phyloP scores from a whole-genome alignment of 2,329 filamentous ascomycete species.

The Venturia nashicola region DNA sequence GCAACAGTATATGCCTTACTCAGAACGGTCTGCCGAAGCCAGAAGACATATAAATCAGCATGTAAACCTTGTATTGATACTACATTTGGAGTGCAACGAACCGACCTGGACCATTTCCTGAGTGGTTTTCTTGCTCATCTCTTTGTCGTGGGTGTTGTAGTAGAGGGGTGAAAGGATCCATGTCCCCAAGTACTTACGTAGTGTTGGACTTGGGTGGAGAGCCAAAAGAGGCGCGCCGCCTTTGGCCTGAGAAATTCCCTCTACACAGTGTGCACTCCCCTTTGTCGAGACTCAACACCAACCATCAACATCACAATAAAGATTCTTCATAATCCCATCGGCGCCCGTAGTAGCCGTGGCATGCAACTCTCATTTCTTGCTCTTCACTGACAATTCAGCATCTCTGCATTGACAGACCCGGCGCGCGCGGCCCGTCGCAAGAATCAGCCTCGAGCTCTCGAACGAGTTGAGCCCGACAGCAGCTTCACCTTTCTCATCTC shows the following conservation, averaged over 20 bases:
- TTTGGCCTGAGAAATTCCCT: background rate
- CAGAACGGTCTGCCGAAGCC: slow-evolving; percentile 9
- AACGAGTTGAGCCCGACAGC: slow-evolving; percentile 6
- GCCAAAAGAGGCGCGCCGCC: background rate
- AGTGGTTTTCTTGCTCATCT: slow-evolving; percentile 28
- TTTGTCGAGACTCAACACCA: slow-evolving; percentile 6
- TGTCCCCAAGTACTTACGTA: background rate
- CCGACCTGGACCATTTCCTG: slow-evolving; percentile 99
- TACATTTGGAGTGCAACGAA: slow-evolving; percentile 42
- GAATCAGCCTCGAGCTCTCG: background rate
- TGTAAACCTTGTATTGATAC: background rate
- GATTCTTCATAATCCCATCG: background rate
- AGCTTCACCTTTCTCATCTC: slow-evolving; percentile 8
- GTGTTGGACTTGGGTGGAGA: background rate
- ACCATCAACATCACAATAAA: background rate
- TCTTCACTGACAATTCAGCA: background rate
- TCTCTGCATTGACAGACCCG: background rate
- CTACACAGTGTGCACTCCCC: background rate
- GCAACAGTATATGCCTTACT: slow-evolving; percentile 5
- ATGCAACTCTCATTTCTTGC: background rate
- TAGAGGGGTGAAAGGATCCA: background rate
- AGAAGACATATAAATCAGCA: slow-evolving; percentile 15
- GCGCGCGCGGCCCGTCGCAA: background rate
- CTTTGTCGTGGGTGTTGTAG: background rate
- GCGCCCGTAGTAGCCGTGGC: background rate